Evolutionary conservation across 2,329 filamentous ascomycete genomes (phyloP), one percentile per base, ranked within the genome.

Genomic region (Fusarium bactridioides): DNA sequence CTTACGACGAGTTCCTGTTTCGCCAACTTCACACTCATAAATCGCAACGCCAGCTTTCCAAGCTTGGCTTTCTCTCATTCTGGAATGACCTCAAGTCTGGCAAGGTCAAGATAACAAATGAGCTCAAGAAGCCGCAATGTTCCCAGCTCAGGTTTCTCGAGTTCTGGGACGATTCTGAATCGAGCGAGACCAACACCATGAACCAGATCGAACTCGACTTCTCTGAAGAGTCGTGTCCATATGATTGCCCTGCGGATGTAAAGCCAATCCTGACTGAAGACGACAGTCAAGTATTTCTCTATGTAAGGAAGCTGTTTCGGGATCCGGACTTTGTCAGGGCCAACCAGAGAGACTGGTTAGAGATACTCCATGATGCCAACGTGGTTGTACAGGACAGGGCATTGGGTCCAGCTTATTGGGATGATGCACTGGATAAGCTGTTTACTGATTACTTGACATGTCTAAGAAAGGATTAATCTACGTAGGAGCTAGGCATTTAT

Each of bases 171-270:
- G 9, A 43, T 43, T 11, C n/a, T 15, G 3, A 10, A 15, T 0
- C 40, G 0, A 0, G 15, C 0, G 40, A 43, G 9, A 23, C 1
- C 1, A 23, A 23, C 9, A 23, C 15, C 4, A 43, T 7, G n/a
- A 23, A 16, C 0, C 15, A 43, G 1, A 0, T 0, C 15, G 40
- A 18, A 23, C 15, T 43, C n/a, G 40, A 43, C n/a, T 43, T 43
- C 40, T 43, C 40, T 23, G 10, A 18, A 1, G n/a, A 43, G 40
- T 21, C 40, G 1, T 18, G 40, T 23, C 40, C 40, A 0, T 43
- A 43, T 43, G n/a, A 43, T 2, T 23, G 4, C 8, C 40, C n/a
- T 11, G 15, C 1, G 15, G 15, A 18, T 43, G 40, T 4, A 16
- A 23, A 4, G 4, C 4, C 25, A 4, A 16, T 43, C 10, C n/a